Evolutionary conservation across 306 rosid species (phyloP).

Genomic region (Gleditsia sinensis): DNA sequence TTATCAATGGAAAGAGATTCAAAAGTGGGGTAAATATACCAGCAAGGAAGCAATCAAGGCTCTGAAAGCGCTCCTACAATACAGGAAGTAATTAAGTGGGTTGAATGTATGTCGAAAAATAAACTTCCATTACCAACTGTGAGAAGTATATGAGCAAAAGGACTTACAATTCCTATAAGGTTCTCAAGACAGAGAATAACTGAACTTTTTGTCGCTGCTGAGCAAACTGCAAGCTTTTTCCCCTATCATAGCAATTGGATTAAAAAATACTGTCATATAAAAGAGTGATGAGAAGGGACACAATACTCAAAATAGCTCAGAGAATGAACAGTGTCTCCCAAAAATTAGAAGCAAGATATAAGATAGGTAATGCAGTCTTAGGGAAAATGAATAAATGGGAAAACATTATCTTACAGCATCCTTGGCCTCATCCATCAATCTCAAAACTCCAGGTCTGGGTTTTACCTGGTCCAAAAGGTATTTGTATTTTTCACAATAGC

Average conservation of each 20-base stretch:
- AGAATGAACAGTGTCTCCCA: slow-evolving; percentile 7
- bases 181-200: slow-evolving; percentile 88
- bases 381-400: neutral
- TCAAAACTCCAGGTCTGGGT: slow-evolving; percentile 94
- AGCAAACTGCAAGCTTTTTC: slow-evolving; percentile 84
- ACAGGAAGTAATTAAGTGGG: slow-evolving; percentile 30
- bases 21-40: slow-evolving; percentile 51
- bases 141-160: slow-evolving; percentile 18
- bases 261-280: slow-evolving; percentile 3
- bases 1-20: slow-evolving; percentile 21
- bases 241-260: slow-evolving; percentile 56
- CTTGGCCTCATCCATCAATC: slow-evolving; percentile 91
- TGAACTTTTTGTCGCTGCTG: slow-evolving; percentile 98
- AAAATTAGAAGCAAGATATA: slow-evolving; percentile 14
- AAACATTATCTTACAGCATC: slow-evolving; percentile 72
- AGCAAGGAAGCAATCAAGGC: slow-evolving; percentile 99
- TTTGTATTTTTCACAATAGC: neutral
- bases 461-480: slow-evolving; percentile 60
- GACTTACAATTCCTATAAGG: slow-evolving; percentile 79
- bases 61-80: slow-evolving; percentile 84
- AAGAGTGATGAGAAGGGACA: neutral
- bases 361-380: slow-evolving; percentile 23
- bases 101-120: slow-evolving; percentile 9
- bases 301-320: neutral
- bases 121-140: neutral